Base-by-base conservation (phyloP, 768 basidiomycete genomes). In the Austroboletus festivus region DNA sequence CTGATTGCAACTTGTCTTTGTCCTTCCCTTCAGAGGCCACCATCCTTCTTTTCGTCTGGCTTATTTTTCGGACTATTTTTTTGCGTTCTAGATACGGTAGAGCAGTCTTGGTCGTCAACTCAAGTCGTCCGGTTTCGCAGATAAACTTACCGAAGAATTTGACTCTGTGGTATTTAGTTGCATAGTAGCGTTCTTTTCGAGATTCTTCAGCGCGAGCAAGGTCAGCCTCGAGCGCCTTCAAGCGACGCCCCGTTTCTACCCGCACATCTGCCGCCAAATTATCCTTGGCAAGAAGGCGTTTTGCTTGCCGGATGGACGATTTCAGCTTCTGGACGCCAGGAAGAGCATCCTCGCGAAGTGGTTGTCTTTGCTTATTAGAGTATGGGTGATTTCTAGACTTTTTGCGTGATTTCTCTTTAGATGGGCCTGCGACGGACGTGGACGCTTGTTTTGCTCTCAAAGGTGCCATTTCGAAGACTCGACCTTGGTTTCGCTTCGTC, bases 271-370 rank as follows among this genome's bases (percentile, higher is more conserved):
- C 89, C n/a, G 85, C 87, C 3, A 97, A 70, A 24, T 76, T 86
- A 35, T 92, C 87, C 85, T 87, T 93, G 21, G 87, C 85, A 28
- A 95, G 75, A 31, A 97, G 69, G 40, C 94, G 72, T 52, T 80
- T 80, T 1, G 92, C 86, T 69, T 95, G 93, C 46, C 94, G 73
- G 45, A 97, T 69, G 22, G 83, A 73, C 5, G 92, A 78, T 65
- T 96, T 97, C 54, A 95, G 71, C 68, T 92, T 96, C 57, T 87
- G 87, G 6, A 93, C 78, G 15, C 93, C 92, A 3, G 84, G 85
- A 22, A 58, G 50, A 15, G 56, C 35, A 39, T 62, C 60, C 3
- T 61, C 58, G 10, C 40, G 21, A 15, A 28, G 21, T 5, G 42
- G 8, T 28, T 28, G 54, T n/a, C 43, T 51, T 41, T 38, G 20